A percentile compares a stretch with the other conserved stretches of the same genome.
phyloP scores from a whole-genome alignment of 192 early-diverging fungal species.

The Backusella westeae region DNA sequence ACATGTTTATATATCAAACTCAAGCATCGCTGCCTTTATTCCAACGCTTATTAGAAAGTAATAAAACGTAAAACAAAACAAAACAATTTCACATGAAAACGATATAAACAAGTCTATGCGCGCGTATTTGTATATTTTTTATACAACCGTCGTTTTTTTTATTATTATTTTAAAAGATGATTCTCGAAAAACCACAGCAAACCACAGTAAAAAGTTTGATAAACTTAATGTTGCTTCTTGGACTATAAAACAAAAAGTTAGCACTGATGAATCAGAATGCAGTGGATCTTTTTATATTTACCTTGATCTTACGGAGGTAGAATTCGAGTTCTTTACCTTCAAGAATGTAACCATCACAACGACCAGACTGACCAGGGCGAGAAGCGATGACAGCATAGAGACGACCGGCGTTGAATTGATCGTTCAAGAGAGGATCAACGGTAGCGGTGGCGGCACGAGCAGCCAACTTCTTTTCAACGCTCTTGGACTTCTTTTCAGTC shows the following conservation, averaged over 20 bases:
- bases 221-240: conserved; percentile 29
- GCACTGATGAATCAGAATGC: not conserved
- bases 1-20: too few relatives aligned
- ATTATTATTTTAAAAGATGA: conserved; percentile 1
- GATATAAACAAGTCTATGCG: not conserved
- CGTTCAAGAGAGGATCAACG: conserved; percentile 85
- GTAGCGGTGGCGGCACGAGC: conserved; percentile 79
- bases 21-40: too few relatives aligned
- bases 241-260: conserved; percentile 17
- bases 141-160: not conserved
- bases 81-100: not conserved
- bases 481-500: conserved; percentile 86
- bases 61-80: too few relatives aligned
- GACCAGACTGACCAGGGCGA: conserved; percentile 97
- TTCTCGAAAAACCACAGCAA: conserved; percentile 4
- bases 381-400: conserved; percentile 91
- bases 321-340: conserved; percentile 99
- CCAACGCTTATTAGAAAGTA: too few relatives aligned
- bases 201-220: not conserved
- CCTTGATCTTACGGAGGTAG: conserved; percentile 88
- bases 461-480: conserved; percentile 85
- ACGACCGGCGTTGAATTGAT: conserved; percentile 95
- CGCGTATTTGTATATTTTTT: not conserved
- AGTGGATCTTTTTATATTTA: conserved; percentile 49
- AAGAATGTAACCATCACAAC: conserved; percentile 97